A percentile compares a stretch with the other conserved stretches of the same genome.
These are phyloP conservation scores for Pilaira anomala DNA, from an alignment of 192 early-diverging fungal genomes.

Conservation along the genomic window DNA sequence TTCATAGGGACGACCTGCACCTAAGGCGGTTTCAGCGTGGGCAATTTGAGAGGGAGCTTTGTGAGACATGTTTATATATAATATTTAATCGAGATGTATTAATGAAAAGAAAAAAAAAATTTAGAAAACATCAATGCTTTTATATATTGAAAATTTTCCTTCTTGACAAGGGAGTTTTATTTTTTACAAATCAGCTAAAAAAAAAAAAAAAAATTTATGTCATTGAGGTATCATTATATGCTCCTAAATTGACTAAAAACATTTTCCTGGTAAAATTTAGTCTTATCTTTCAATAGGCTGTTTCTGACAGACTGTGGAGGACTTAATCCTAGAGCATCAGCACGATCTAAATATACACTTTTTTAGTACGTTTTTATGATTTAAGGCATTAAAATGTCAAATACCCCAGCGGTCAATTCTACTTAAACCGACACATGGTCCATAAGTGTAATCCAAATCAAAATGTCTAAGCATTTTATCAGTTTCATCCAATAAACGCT, in stretches of 20 bases:
- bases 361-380: background rate
- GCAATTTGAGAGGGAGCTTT: constrained; percentile 6
- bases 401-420: background rate
- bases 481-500: background rate
- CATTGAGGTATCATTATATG: background rate
- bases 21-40: constrained; percentile 22
- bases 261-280: background rate
- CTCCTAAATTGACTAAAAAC: background rate
- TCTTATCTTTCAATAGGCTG: background rate
- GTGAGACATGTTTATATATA: background rate
- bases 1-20: constrained; percentile 21
- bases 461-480: background rate
- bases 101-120: background rate
- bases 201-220: background rate
- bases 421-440: background rate
- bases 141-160: background rate
- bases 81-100: background rate
- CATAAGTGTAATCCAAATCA: background rate
- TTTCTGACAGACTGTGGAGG: background rate
- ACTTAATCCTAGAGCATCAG: background rate
- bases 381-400: background rate
- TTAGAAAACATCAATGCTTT: background rate
- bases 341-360: background rate
- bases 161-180: background rate
- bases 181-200: too few species aligned